Evolutionary conservation across 148 eudicot species (phyloP).

Genomic region (Fagopyrum homotropicum): DNA sequence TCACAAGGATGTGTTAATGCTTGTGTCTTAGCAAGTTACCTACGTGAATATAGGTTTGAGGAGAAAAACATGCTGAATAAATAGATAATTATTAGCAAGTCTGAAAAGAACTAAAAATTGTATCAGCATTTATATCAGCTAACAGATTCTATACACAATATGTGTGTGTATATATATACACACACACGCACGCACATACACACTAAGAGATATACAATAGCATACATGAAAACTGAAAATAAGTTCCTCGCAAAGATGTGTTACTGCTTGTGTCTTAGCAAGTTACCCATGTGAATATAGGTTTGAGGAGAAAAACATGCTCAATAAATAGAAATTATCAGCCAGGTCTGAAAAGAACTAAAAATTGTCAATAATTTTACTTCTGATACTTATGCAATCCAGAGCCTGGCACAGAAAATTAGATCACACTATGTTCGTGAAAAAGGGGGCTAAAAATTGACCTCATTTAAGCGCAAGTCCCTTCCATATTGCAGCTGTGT

Average conservation of each 20-base stretch:
- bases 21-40: not conserved
- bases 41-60: not conserved
- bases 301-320: not conserved
- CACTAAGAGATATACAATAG: not conserved
- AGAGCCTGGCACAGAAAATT: not conserved
- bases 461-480: conserved; percentile 98
- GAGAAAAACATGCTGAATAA: not conserved
- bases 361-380: not conserved
- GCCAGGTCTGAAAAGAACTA: not conserved
- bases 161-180: no score
- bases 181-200: not conserved
- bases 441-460: conserved; percentile 18
- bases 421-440: not conserved
- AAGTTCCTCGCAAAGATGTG: not conserved
- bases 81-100: not conserved
- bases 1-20: not conserved
- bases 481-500: conserved; percentile 84
- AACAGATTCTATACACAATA: no score
- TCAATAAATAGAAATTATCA: not conserved
- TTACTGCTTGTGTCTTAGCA: not conserved
- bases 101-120: not conserved
- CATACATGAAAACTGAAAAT: not conserved
- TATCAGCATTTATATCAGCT: not conserved
- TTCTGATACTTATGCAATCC: not conserved
- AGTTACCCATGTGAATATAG: not conserved